Percentiles rank a stretch among this genome's conserved stretches.
Conservation (phyloP, 2,329 filamentous ascomycete species). For the Alternaria panax region DNA sequence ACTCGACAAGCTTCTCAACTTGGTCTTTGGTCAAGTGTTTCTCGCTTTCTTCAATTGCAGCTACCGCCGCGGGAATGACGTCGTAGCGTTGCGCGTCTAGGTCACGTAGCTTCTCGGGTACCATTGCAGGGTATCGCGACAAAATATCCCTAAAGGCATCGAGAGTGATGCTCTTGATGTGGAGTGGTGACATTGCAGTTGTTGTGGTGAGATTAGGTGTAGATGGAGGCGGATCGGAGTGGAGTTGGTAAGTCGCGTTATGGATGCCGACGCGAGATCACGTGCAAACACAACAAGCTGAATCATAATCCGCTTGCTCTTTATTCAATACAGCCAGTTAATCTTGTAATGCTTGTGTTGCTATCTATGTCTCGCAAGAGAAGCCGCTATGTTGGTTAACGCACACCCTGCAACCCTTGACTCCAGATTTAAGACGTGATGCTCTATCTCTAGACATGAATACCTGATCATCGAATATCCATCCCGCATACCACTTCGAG, state of each 20-base stretch:
- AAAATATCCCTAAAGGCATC: constrained; percentile 30
- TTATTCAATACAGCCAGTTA: not conserved
- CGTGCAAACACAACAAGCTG: constrained; percentile 1
- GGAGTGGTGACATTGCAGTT: constrained; percentile 13
- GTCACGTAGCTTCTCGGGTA: constrained; percentile 37
- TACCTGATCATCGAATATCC: not conserved
- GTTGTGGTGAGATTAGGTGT: constrained; percentile 1
- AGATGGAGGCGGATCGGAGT: not conserved
- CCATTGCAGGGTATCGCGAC: constrained; percentile 34
- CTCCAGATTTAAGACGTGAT: not conserved
- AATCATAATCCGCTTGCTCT: too few relatives aligned
- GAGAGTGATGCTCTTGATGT: constrained; percentile 26
- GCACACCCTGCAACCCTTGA: not conserved
- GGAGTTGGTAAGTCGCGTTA: constrained; percentile 4
- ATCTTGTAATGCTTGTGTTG: not conserved
- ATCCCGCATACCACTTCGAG: not conserved
- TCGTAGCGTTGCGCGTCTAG: constrained; percentile 46
- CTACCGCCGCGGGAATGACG: constrained; percentile 34
- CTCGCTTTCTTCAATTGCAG: constrained; percentile 14
- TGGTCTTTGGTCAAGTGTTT: constrained; percentile 37
- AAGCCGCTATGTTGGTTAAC: not conserved
- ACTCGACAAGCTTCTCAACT: constrained; percentile 47
- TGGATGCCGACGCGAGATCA: constrained; percentile 6
- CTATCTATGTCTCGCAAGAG: not conserved
- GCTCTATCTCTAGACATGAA: not conserved